Conservation (phyloP, 139 green algal genomes). For the Chlamydomonas incerta region DNA sequence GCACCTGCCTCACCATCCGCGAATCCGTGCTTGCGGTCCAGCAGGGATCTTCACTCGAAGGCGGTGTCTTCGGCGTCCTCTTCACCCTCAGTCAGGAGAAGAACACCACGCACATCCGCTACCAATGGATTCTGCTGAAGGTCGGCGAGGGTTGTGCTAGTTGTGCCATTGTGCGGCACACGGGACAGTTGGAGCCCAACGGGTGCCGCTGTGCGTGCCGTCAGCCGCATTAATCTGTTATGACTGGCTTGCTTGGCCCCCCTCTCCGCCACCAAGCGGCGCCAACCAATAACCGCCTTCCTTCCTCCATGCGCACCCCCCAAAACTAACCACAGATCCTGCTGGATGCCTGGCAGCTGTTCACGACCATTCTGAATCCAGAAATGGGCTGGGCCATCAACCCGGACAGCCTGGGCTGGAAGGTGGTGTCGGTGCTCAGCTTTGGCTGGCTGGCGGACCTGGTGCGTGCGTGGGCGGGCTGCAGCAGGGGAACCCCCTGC, state of each 20-base stretch:
- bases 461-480: not conserved
- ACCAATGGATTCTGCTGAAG: slow-evolving; percentile 31
- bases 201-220: no score
- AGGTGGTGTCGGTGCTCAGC: not conserved
- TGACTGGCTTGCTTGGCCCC: no score
- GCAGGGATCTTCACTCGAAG: slow-evolving; percentile 2
- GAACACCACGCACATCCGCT: slow-evolving; percentile 5
- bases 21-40: no score
- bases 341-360: slow-evolving; percentile 38
- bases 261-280: no score
- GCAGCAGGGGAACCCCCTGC: no score
- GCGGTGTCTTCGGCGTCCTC: slow-evolving; percentile 13
- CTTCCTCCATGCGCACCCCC: not conserved
- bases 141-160: not conserved
- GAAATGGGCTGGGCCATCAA: slow-evolving; percentile 26
- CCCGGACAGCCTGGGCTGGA: not conserved
- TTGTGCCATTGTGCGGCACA: no score
- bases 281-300: not conserved
- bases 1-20: not conserved
- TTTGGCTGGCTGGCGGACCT: not conserved
- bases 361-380: slow-evolving; percentile 1
- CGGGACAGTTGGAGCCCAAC: no score
- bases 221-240: no score
- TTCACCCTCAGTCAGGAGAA: slow-evolving; percentile 29
- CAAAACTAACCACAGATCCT: no score